Conservation (phyloP, 352 stramenopile species). For the Globisporangium polare region DNA sequence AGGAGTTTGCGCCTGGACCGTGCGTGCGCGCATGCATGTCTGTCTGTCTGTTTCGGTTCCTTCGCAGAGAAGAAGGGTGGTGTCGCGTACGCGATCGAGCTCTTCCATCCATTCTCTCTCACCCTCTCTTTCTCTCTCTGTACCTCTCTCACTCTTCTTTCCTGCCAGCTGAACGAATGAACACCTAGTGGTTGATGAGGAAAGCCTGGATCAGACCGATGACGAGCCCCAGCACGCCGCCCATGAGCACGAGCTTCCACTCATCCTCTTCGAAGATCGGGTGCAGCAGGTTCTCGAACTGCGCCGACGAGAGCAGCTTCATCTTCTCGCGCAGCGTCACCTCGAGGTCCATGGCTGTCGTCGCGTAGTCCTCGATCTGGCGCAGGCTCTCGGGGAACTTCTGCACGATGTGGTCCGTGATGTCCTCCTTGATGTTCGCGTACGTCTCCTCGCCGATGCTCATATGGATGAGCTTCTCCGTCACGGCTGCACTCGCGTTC, state of each 20-base stretch:
- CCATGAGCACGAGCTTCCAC: conserved; percentile 97
- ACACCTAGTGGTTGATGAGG: conserved; percentile 76
- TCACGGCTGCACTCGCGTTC: conserved; percentile 67
- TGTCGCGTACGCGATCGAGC: background rate
- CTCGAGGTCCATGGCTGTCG: conserved; percentile 89
- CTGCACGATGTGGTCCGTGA: conserved; percentile 85
- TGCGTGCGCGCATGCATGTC: background rate
- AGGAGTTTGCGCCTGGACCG: conserved; percentile 1
- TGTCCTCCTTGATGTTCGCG: conserved; percentile 83
- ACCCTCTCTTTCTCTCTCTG: background rate
- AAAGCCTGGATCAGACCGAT: conserved; percentile 93
- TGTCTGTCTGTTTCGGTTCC: background rate
- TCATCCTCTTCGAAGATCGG: conserved; percentile 99
- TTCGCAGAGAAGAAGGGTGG: background rate
- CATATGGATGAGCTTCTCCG: conserved; percentile 84
- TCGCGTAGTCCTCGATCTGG: conserved; percentile 93
- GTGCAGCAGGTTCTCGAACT: conserved; percentile 96
- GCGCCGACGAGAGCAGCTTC: conserved; percentile 75
- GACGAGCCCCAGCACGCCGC: conserved; percentile 89
- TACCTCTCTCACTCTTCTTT: background rate
- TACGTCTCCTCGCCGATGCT: conserved; percentile 82
- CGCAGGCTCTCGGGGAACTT: conserved; percentile 85
- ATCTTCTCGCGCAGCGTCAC: conserved; percentile 92
- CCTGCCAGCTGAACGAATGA: background rate
- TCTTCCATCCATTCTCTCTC: background rate